Conservation (phyloP, 2,329 filamentous ascomycete genomes). For the Hymenoscyphus infarciens region DNA sequence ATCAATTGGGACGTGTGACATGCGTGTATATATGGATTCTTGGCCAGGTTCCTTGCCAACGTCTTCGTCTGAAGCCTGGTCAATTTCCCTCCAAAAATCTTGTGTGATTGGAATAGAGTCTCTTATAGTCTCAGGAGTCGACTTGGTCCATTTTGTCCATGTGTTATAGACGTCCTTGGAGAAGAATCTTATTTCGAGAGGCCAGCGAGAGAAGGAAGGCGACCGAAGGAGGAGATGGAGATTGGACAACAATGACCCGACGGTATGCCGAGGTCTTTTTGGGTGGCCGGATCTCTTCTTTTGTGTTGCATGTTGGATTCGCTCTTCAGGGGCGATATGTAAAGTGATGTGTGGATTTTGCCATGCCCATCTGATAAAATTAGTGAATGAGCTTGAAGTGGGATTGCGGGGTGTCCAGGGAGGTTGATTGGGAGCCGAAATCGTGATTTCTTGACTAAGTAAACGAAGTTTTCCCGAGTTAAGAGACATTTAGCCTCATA, state of each 20-base stretch:
- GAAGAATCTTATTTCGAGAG: slow-evolving; percentile 78
- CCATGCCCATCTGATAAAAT: slow-evolving; percentile 72
- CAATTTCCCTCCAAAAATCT: slow-evolving; percentile 24
- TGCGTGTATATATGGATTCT: slow-evolving; percentile 41
- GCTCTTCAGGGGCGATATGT: slow-evolving; percentile 65
- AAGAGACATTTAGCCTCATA: background rate
- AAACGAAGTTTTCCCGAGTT: background rate
- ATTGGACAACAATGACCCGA: slow-evolving; percentile 72
- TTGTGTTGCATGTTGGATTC: slow-evolving; percentile 52
- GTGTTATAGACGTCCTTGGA: slow-evolving; percentile 61
- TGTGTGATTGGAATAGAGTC: slow-evolving; percentile 24
- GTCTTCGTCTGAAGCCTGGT: slow-evolving; percentile 5
- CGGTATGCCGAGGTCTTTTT: slow-evolving; percentile 53
- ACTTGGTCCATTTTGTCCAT: slow-evolving; percentile 61
- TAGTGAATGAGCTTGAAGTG: background rate
- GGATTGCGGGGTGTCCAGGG: background rate
- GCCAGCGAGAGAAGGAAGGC: slow-evolving; percentile 78
- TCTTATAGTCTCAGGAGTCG: slow-evolving; percentile 32
- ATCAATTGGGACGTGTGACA: slow-evolving; percentile 53
- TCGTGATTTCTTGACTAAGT: background rate
- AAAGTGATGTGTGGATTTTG: slow-evolving; percentile 78
- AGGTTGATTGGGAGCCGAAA: background rate
- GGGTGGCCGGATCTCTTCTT: slow-evolving; percentile 53
- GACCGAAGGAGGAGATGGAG: slow-evolving; percentile 77
- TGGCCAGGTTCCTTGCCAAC: slow-evolving; percentile 12